These are phyloP conservation scores for Gossypium sturtianum DNA, from an alignment of 345 rosid genomes.

Conservation along the genomic window DNA sequence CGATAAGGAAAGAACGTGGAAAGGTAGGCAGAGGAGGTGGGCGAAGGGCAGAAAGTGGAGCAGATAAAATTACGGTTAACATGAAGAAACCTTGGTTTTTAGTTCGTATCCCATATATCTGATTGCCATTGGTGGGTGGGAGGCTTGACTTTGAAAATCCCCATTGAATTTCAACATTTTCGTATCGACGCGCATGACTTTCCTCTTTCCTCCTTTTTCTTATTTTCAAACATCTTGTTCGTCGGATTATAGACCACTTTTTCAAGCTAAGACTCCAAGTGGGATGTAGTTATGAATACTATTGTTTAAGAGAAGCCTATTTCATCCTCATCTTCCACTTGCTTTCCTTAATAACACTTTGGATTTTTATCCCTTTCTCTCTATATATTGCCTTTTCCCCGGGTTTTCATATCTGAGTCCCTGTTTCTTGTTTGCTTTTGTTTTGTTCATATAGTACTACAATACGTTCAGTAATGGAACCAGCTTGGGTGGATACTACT, in stretches of 20 bases:
- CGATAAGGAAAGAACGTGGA: not conserved
- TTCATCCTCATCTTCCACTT: constrained; percentile 23
- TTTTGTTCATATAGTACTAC: not conserved
- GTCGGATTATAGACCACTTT: not conserved
- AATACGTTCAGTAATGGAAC: constrained; percentile 24
- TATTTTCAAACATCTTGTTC: not conserved
- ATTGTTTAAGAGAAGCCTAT: not conserved
- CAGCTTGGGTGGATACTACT: constrained; percentile 39
- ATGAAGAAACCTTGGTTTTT: not conserved
- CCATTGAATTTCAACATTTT: not conserved
- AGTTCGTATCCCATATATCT: not conserved
- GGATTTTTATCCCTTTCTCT: not conserved
- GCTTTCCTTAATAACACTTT: constrained; percentile 25
- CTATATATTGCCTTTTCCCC: constrained; percentile 3
- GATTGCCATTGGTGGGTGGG: not conserved
- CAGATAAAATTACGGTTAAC: not conserved
- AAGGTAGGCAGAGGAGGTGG: not conserved
- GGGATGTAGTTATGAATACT: not conserved
- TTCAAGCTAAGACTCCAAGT: not conserved
- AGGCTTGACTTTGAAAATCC: constrained; percentile 3
- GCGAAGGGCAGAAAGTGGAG: not conserved
- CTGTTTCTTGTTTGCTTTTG: not conserved
- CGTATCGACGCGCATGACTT: constrained; percentile 4
- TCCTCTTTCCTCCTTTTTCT: not conserved
- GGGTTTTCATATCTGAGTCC: constrained; percentile 17